phyloP scores from a whole-genome alignment of 495 filamentous ascomycete genomes.

The Acidomyces sp. region DNA sequence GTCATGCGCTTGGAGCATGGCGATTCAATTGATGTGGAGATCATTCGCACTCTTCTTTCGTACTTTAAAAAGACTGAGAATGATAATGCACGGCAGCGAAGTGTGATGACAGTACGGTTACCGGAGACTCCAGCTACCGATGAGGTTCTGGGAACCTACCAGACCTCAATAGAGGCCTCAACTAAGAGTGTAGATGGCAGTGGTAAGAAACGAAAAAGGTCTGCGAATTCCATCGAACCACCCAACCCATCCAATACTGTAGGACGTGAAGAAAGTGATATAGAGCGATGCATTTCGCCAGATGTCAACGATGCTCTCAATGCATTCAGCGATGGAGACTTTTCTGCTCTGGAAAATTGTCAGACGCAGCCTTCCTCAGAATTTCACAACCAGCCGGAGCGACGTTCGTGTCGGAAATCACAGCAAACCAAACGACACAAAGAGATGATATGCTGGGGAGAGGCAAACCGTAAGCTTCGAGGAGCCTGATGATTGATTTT shows the following conservation, averaged over 20 bases:
- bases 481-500: neutral
- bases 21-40: neutral
- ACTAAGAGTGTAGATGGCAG: neutral
- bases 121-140: neutral
- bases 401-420: neutral
- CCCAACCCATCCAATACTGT: neutral
- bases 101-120: neutral
- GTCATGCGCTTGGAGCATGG: neutral
- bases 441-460: neutral
- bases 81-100: neutral
- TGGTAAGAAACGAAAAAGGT: neutral
- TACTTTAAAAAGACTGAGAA: neutral
- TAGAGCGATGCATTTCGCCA: neutral
- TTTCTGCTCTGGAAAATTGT: neutral
- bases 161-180: neutral
- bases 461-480: neutral
- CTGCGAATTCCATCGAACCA: neutral
- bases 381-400: no score
- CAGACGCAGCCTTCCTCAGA: neutral
- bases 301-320: neutral
- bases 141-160: neutral
- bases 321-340: neutral
- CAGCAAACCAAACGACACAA: neutral
- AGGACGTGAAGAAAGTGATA: neutral
- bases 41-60: neutral